Percentiles rank a stretch among this genome's conserved stretches.
Conservation (phyloP, 345 rosid species). For the Lagerstroemia speciosa region DNA sequence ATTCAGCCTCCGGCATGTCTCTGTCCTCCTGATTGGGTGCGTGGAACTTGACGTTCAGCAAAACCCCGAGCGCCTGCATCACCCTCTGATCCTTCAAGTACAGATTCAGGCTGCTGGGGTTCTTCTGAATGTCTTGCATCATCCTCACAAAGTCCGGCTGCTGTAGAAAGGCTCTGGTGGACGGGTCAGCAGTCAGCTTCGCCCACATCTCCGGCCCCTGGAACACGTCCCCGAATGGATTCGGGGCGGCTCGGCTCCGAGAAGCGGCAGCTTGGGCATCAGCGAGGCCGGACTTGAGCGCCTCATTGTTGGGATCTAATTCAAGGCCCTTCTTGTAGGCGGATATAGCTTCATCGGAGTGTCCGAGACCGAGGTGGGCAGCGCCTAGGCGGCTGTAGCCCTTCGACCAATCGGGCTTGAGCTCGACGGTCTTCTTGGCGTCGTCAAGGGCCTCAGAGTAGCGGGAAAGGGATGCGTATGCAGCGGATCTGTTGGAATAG, state of each 20-base stretch:
- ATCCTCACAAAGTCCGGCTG: constrained; percentile 80
- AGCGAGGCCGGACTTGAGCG: constrained; percentile 56
- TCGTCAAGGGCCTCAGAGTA: constrained; percentile 62
- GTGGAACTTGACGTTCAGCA: constrained; percentile 58
- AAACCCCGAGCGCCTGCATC: constrained; percentile 82
- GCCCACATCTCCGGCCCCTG: constrained; percentile 98
- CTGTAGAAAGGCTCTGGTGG: constrained; percentile 53
- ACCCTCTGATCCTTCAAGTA: constrained; percentile 82
- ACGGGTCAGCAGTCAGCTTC: constrained; percentile 74
- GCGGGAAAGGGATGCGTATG: constrained; percentile 62
- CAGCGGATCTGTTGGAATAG: constrained; percentile 90
- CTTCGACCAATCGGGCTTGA: constrained; percentile 84
- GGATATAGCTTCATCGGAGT: constrained; percentile 40
- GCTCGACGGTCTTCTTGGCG: constrained; percentile 78
- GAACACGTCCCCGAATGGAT: constrained; percentile 69
- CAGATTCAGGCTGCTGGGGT: constrained; percentile 60
- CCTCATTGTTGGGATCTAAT: constrained; percentile 73
- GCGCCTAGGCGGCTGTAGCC: constrained; percentile 93
- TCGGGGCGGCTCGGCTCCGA: constrained; percentile 43
- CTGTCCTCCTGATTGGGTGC: constrained; percentile 30
- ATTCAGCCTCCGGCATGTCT: constrained; percentile 25
- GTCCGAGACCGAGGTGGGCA: constrained; percentile 61
- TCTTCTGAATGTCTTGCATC: constrained; percentile 90
- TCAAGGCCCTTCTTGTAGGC: constrained; percentile 72
- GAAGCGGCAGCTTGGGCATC: constrained; percentile 54